Evolutionary conservation across 352 stramenopile genomes (phyloP), one percentile per base, ranked within the genome.

Genomic region (Phytophthora constricta): DNA sequence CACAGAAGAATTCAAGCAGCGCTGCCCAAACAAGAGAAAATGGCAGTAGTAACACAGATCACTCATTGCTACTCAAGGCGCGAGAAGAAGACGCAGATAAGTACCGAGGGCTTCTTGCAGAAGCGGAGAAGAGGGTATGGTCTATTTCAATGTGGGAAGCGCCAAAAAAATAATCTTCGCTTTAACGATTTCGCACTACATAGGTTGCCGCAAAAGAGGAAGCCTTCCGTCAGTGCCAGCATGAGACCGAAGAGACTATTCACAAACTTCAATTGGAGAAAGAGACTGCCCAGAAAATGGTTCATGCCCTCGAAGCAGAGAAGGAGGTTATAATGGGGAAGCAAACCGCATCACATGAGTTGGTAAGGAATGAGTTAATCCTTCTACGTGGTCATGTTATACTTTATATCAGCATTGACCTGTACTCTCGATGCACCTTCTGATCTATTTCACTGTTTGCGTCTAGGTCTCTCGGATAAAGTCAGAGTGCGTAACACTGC

Each of bases 381-480:
- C 1, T 25, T n/a, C 27, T 55, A 17, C 1, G 23, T 57, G n/a
- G 5, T 46, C 34, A 8, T 48, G 33, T 47, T 8, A 28, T 34
- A 49, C 19, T 45, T 28, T 27, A 25, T 28, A n/a, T 49, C 22
- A 7, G 17, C 16, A 9, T 4, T n/a, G n/a, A n/a, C n/a, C n/a
- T n/a, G n/a, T n/a, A n/a, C n/a, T n/a, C n/a, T n/a, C n/a, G n/a
- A n/a, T n/a, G n/a, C n/a, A n/a, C n/a, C n/a, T n/a, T n/a, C n/a
- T n/a, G n/a, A n/a, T n/a, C 16, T 50, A 65, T 39, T 22, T 62
- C 45, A 8, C 51, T 8, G 14, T 23, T 16, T 49, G 5, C 39
- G 11, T 14, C 7, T 54, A 91, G 85, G 45, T 89, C 54, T 67
- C 80, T 28, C 80, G 86, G 37, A 76, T 92, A 57, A 93, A 93